Percentiles rank a stretch among this genome's conserved stretches.
Conservation (phyloP, 2,329 filamentous ascomycete species). For the Colletotrichum sp. region DNA sequence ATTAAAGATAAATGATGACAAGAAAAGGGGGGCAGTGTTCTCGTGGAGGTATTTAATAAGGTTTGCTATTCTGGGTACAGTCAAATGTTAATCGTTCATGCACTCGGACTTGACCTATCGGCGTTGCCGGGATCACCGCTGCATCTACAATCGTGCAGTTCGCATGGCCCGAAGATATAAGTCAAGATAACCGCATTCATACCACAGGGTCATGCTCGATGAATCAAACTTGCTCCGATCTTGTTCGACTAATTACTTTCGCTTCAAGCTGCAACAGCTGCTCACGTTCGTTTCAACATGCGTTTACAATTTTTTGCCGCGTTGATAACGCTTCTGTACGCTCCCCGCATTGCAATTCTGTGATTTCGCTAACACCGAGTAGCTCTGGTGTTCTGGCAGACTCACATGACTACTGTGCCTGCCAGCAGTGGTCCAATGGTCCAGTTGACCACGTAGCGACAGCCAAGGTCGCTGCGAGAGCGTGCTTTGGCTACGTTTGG, state of each 20-base stretch:
- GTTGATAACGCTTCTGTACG: background rate
- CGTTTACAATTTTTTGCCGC: background rate
- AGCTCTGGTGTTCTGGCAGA: background rate
- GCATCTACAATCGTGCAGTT: background rate
- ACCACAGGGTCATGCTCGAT: background rate
- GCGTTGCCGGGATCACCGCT: background rate
- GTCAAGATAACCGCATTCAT: background rate
- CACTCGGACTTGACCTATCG: background rate
- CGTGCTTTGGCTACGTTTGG: background rate
- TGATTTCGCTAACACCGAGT: rapidly evolving
- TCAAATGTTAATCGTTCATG: background rate
- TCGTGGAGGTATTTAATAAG: background rate
- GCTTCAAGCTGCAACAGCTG: background rate
- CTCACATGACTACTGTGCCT: background rate
- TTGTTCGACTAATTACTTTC: background rate
- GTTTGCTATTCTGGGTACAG: background rate
- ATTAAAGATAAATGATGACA: background rate
- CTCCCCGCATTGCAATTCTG: background rate
- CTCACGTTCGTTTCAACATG: background rate
- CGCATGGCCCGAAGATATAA: background rate
- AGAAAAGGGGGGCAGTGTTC: background rate
- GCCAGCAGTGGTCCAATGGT: background rate
- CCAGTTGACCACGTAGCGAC: background rate
- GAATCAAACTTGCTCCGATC: background rate
- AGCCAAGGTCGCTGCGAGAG: background rate